These are phyloP conservation scores for Penicillium sp. DNA, from an alignment of 2,329 filamentous ascomycete genomes.

Conservation along the genomic window DNA sequence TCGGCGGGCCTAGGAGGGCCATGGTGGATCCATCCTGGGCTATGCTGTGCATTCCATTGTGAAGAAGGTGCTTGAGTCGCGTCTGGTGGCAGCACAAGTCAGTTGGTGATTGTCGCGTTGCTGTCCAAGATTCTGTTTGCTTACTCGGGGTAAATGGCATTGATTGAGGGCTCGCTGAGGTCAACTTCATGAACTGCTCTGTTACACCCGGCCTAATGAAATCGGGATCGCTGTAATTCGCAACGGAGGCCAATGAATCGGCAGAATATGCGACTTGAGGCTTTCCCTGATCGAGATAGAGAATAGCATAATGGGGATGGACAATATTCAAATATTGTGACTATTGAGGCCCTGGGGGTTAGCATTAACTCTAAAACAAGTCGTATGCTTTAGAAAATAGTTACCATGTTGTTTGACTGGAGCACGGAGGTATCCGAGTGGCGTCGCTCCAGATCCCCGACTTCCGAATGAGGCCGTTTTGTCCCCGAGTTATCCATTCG, in stretches of 20 bases:
- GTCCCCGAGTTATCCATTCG: slow-evolving; percentile 18
- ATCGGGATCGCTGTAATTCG: slow-evolving; percentile 20
- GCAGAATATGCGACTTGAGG: slow-evolving; percentile 35
- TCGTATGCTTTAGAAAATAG: not conserved
- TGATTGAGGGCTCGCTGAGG: slow-evolving; percentile 24
- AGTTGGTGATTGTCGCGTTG: not conserved
- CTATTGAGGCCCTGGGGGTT: slow-evolving; percentile 24
- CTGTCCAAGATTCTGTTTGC: not conserved
- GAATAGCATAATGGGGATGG: slow-evolving; percentile 42
- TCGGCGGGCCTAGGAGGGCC: slow-evolving; percentile 22
- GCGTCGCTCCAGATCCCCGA: slow-evolving; percentile 23
- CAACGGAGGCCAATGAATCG: slow-evolving; percentile 37
- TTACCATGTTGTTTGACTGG: slow-evolving; percentile 23
- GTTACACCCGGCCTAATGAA: slow-evolving; percentile 43
- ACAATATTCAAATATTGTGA: slow-evolving; percentile 28
- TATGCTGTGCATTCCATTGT: slow-evolving; percentile 19
- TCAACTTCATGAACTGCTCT: slow-evolving; percentile 38
- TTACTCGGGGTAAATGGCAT: slow-evolving; percentile 31
- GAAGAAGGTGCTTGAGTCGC: slow-evolving; percentile 10
- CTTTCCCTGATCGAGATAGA: slow-evolving; percentile 42
- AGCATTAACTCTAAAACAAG: not conserved
- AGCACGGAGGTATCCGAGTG: slow-evolving; percentile 26
- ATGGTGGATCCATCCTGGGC: slow-evolving; percentile 30
- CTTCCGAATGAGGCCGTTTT: slow-evolving; percentile 17
- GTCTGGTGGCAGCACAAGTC: slow-evolving; percentile 7